Evolutionary conservation across 140 eudicot species (phyloP).

Genomic region (Anethum foeniculum): DNA sequence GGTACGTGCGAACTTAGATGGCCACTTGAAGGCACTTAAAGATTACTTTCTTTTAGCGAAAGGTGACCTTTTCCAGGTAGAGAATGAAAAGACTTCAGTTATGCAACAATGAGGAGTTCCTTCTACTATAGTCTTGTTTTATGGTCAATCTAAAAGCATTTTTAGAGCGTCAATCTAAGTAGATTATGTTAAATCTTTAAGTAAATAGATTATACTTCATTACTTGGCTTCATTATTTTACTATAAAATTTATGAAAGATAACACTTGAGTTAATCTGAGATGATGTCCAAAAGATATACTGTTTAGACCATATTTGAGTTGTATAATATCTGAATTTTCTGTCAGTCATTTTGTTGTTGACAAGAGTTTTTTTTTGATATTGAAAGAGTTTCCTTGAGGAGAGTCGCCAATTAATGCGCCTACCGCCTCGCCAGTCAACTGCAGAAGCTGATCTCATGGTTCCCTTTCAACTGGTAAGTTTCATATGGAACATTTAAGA

Average conservation of each 20-base stretch:
- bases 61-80: slow-evolving; percentile 97
- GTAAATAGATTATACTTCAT: not conserved
- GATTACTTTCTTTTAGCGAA: slow-evolving; percentile 92
- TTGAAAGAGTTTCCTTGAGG: slow-evolving; percentile 75
- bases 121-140: not conserved
- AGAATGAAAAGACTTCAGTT: slow-evolving; percentile 4
- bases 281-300: not conserved
- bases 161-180: not conserved
- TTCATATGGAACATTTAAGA: not conserved
- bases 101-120: not conserved
- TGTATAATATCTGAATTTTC: not conserved
- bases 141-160: not conserved
- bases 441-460: slow-evolving; percentile 96
- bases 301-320: not conserved
- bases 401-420: slow-evolving; percentile 81
- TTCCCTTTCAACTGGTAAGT: slow-evolving; percentile 78
- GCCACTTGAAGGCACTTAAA: slow-evolving; percentile 87
- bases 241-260: not conserved
- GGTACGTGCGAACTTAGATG: slow-evolving; percentile 81
- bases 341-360: not conserved
- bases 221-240: not conserved
- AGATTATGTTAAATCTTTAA: not conserved
- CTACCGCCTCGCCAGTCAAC: slow-evolving; percentile 97
- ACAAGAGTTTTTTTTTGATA: slow-evolving; percentile 10
- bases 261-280: not conserved